phyloP scores from a whole-genome alignment of 2,329 filamentous ascomycete genomes.

The Arthrinium phaeospermum region DNA sequence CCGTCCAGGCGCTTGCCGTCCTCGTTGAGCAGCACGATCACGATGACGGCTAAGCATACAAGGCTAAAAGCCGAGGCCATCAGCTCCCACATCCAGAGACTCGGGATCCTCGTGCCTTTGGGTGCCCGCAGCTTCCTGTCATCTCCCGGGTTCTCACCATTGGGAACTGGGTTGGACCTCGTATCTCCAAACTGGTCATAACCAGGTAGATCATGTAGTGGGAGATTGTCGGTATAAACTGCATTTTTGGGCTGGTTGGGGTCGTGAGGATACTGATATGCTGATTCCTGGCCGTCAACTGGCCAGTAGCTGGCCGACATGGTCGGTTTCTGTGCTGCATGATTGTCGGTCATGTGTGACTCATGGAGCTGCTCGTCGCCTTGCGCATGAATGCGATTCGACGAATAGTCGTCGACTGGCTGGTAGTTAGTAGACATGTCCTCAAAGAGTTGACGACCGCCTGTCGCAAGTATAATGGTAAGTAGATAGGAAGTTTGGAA shows the following conservation, averaged over 20 bases:
- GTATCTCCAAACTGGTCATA: not conserved
- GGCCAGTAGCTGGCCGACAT: not conserved
- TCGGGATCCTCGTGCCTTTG: not conserved
- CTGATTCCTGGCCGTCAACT: not conserved
- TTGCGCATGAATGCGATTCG: not conserved
- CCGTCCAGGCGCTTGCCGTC: conserved; percentile 24
- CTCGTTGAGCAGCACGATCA: conserved; percentile 22
- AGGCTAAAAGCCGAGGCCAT: conserved; percentile 15
- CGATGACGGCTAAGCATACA: conserved; percentile 22
- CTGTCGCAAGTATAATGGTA: not conserved
- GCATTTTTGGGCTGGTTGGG: not conserved
- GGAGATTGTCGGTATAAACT: not conserved
- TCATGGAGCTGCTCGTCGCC: not conserved
- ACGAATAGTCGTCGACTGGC: not conserved
- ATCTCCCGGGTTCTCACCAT: not conserved
- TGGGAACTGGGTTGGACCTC: not conserved
- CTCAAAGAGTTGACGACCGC: not conserved
- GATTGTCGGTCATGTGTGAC: not conserved
- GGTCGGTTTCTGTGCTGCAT: not conserved
- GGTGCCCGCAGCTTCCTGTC: not conserved
- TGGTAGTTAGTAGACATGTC: not conserved
- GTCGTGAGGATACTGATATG: not conserved
- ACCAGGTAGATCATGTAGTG: not conserved
- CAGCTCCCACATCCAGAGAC: conserved; percentile 22
- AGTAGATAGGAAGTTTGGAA: not conserved